Evolutionary conservation across 2,329 filamentous ascomycete species (phyloP), one percentile per base, ranked within the genome.

Genomic region (Trichophyton simii): DNA sequence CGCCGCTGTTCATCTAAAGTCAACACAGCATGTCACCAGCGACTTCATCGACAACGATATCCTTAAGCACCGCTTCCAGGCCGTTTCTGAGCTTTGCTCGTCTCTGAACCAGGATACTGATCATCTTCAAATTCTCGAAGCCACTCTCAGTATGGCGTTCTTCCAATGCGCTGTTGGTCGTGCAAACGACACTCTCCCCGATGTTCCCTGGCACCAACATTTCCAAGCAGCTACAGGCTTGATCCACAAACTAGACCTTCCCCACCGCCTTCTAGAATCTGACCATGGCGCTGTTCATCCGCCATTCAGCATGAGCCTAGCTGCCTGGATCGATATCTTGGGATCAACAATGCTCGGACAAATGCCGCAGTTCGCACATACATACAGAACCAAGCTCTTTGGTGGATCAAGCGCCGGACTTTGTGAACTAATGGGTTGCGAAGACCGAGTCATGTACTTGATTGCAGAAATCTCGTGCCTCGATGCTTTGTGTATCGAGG

Each of bases 381-480:
- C 88, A n/a, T 99, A 97, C 77, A 87, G 94, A 58, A 87, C 94
- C 73, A 95, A 96, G 80, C 89, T 96, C 73, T 83, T 96, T 59
- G 77, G 74, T 57, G 77, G 79, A 25, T 76, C 80, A 4, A 76
- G 78, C 1, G 88, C 89, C 8, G 94, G 94, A 9, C 82, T 99
- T 42, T 86, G 87, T 60, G 91, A 95, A 77, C 82, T 97, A 59
- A 97, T 97, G 91, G 94, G 94, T 67, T 97, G 94, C 74, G 92
- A 97, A 66, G 94, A 99, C 76, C 85, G 86, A 22, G 88, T 97
- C 75, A 96, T 99, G 91, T 97, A 96, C 74, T 81, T 97, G 68
- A 95, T 99, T 72, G 95, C 91, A 1, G 94, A 99, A 77, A 96
- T 97, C 68, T 89, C 92, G 60, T 97, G 94, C 75, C 84, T 99